These are phyloP conservation scores for Thielaviopsis ethacetica DNA, from an alignment of 2,329 filamentous ascomycete genomes.

Conservation along the genomic window DNA sequence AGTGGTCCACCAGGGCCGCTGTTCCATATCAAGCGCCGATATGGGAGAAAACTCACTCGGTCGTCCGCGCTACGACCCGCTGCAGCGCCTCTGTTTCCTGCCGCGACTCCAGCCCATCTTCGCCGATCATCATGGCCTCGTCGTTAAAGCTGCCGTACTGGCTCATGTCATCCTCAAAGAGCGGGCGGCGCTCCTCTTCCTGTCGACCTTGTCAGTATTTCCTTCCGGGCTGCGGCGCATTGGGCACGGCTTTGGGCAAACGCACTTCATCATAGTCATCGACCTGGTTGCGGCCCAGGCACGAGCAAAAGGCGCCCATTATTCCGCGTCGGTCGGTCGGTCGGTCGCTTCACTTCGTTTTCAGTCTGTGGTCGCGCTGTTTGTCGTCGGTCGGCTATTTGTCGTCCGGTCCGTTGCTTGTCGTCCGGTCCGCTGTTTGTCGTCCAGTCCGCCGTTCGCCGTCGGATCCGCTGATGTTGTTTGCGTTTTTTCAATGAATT, in stretches of 20 bases:
- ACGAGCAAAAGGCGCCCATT: conserved; percentile 9
- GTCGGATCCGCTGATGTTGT: too few relatives aligned
- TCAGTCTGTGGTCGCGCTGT: too few relatives aligned
- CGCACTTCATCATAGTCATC: conserved; percentile 9
- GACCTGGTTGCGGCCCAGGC: conserved; percentile 4
- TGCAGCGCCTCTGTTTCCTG: conserved; percentile 49
- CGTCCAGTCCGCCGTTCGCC: too few relatives aligned
- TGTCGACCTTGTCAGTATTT: conserved; percentile 15
- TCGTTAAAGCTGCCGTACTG: conserved; percentile 50
- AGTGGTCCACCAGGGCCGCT: too few relatives aligned
- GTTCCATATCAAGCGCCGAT: too few relatives aligned
- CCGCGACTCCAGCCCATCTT: conserved; percentile 45
- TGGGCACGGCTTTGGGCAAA: not conserved
- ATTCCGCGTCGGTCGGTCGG: not conserved
- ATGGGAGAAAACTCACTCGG: conserved; percentile 42
- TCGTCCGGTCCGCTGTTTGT: too few relatives aligned
- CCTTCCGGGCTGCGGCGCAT: not conserved
- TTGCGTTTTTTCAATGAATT: too few relatives aligned
- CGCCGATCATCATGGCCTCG: conserved; percentile 33
- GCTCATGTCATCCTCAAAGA: conserved; percentile 43
- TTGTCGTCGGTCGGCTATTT: not conserved
- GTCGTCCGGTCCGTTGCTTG: too few relatives aligned
- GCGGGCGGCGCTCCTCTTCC: conserved; percentile 40
- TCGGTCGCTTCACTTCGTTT: too few relatives aligned
- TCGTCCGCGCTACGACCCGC: conserved; percentile 45